Evolutionary conservation across 768 basidiomycete genomes (phyloP).

Genomic region (Mycena leptocephala): DNA sequence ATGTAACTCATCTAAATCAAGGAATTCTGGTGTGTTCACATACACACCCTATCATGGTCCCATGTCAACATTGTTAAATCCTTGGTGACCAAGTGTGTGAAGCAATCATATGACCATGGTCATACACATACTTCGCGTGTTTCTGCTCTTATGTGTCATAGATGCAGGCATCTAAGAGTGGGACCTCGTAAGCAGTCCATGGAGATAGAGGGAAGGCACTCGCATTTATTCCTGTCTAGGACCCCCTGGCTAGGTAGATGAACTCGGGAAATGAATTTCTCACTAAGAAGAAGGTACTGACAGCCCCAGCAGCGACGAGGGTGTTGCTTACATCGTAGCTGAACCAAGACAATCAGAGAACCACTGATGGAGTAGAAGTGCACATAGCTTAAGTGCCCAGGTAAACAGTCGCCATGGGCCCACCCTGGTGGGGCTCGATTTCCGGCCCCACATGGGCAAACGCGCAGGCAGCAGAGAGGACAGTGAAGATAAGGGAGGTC

Average conservation of each 20-base stretch:
- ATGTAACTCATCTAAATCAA: no score
- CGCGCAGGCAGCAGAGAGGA: background rate
- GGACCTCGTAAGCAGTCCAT: background rate
- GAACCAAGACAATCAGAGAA: background rate
- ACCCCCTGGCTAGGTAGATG: background rate
- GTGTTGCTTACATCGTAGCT: constrained; percentile 52
- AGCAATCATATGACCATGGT: constrained; percentile 59
- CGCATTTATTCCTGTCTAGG: constrained; percentile 17
- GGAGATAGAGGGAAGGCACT: background rate
- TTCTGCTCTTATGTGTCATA: constrained; percentile 51
- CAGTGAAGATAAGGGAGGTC: background rate
- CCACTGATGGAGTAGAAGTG: background rate
- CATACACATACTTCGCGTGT: constrained; percentile 55
- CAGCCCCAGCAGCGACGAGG: constrained; percentile 41
- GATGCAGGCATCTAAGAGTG: constrained; percentile 54
- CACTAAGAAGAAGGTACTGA: constrained; percentile 51
- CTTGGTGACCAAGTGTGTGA: constrained; percentile 63
- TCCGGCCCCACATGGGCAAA: background rate
- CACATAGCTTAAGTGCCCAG: background rate
- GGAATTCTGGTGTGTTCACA: no score
- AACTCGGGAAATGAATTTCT: background rate
- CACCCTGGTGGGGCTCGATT: background rate
- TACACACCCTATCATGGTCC: no score
- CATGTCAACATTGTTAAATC: constrained; percentile 56
- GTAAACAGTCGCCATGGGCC: background rate